phyloP scores from a whole-genome alignment of 345 rosid genomes.

The Geranium rotundifolium region DNA sequence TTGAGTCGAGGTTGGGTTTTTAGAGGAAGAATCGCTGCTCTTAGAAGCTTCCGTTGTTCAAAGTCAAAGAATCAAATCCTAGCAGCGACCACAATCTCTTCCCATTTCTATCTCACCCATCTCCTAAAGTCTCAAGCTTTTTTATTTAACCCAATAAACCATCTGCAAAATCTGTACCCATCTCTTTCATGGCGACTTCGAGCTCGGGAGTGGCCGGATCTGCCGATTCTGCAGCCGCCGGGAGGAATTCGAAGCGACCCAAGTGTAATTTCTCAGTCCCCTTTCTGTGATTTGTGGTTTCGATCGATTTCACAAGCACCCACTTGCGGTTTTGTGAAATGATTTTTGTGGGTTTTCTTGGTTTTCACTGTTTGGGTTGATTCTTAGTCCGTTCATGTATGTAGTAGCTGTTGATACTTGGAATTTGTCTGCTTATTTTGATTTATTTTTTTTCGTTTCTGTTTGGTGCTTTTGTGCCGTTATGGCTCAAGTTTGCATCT shows the following conservation, averaged over 20 bases:
- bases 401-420: too few species aligned
- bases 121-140: not conserved
- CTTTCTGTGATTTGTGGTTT: not conserved
- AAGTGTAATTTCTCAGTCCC: conserved; percentile 44
- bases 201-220: conserved; percentile 63
- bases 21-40: not conserved
- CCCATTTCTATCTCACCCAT: not conserved
- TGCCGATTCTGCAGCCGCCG: conserved; percentile 56
- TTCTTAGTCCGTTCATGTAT: too few species aligned
- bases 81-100: not conserved
- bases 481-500: too few species aligned
- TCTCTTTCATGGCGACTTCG: conserved; percentile 48
- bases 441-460: too few species aligned
- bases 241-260: conserved; percentile 84
- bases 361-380: too few species aligned
- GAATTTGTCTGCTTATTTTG: too few species aligned
- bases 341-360: too few species aligned
- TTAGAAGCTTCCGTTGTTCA: not conserved
- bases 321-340: not conserved
- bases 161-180: too few species aligned
- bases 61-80: not conserved
- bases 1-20: not conserved
- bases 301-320: not conserved
- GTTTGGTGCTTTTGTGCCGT: too few species aligned
- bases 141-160: too few species aligned